Base-by-base conservation (phyloP, 2,329 filamentous ascomycete genomes). In the Trichoderma sp. region DNA sequence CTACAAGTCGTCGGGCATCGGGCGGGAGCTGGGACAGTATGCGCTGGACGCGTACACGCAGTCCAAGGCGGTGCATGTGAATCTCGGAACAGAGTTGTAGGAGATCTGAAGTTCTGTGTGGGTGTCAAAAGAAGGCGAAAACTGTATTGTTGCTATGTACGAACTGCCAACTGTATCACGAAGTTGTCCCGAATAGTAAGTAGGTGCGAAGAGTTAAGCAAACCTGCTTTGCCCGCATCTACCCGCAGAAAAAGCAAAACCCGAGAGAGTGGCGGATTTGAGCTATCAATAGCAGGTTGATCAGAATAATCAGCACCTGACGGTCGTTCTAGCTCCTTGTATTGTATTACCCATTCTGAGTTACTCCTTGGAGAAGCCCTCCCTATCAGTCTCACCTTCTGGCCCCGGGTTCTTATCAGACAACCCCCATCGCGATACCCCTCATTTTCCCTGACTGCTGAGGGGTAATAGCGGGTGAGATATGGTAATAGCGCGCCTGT, bases 1-100 rank as follows among this genome's bases (percentile, higher is more conserved):
- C 9, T 68, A 75, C 5, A 77, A 77, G 64, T 70, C 76, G 63
- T 74, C 72, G 6, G 74, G 75, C 0, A 74, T 74, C 21, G 74
- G 75, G 0, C 66, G 71, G 12, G 75, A 77, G 51, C 71, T 75
- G 44, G 74, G 75, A 0, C 68, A 73, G 59, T 73, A 76, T 48
- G 74, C 74, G 0, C 21, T 76, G 17, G 70, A 71, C 7, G 74
- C 75, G 59, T 76, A 72, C 68, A 72, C 70, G 2, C 68, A 71
- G 24, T 70, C 73, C 1, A 76, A 78, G 54, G 65, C 63, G 12
- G 70, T 74, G n/a, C 63, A 57, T 28, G 28, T 65, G 26, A 63
- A 63, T 19, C 26, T 63, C 3, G 50, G 50, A 0, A 52, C 34
- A 21, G 59, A 62, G 24, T 21, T 44, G 10, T 62, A 52, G n/a